Base-by-base conservation (phyloP, 2,329 filamentous ascomycete species). In the Cercospora sojina region DNA sequence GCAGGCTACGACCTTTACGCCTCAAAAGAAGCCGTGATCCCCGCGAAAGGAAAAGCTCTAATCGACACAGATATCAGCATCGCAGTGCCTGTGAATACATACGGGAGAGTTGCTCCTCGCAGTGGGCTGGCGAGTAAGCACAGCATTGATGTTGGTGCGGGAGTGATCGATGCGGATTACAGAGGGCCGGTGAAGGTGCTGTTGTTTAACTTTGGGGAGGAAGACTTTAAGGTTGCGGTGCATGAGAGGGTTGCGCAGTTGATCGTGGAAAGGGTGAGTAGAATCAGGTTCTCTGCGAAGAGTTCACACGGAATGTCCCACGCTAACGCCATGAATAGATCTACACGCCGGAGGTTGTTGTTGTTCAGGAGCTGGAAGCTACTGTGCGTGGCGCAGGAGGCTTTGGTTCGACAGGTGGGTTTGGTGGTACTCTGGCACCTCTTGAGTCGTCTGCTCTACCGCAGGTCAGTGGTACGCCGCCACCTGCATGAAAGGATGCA, bases 141-240 rank as follows among this genome's bases (percentile, higher is more conserved):
- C 82, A 95, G 93, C 81, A 98, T 99, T 78, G 93, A 97, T 79
- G 95, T 91, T 0, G 93, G 96, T 69, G 95, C 95, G 0, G 95
- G 95, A 63, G 95, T 99, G 70, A 98, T 99, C 74, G 95, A 99
- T 79, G 93, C 94, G 35, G 95, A 99, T 80, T 99, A 99, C 83
- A 87, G 95, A 38, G 95, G 95, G 20, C 91, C 91, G 72, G 90
- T 99, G 75, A 97, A 96, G 84, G 91, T 99, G 27, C 85, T 99
- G 72, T 87, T 99, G 61, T 98, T 98, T 80, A 99, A 99, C 82
- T 90, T 96, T 79, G 86, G 86, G 60, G 93, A 97, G 59, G 81
- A 82, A 47, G 93, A 97, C 78, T 98, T 96, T 77, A 84, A 82
- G 53, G 84, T 99, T 71, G 90, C 90, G 75, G 88, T 90, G 76